Evolutionary conservation across 345 rosid genomes (phyloP), one percentile per base, ranked within the genome.

Genomic region (Brassica nigra): DNA sequence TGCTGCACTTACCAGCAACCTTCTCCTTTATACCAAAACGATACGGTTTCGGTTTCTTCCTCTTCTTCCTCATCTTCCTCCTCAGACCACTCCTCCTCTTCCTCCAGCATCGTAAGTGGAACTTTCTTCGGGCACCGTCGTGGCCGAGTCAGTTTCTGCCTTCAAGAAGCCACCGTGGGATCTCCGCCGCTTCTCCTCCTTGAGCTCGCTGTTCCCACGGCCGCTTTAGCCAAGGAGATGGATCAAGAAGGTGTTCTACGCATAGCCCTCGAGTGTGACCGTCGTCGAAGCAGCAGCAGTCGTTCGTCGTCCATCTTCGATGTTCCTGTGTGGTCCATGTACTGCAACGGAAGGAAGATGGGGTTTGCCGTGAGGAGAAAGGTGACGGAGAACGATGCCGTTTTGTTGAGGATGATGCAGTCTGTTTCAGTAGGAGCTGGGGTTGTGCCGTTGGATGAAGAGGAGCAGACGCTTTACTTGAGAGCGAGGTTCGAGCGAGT

Each of bases 391-490:
- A 83, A 70, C 23, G 97, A 89, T n/a, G 85, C 75, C 39, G 84
- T 78, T 20, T 89, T 90, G 28, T 87, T 92, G 63, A 86, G 85
- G 79, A 83, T 84, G 75, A 92, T 90, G 97, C 89, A 86, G 79
- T 87, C 92, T 0, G 97, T 92, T 1, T 90, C 97, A 1, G 94
- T 87, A 0, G 97, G 97, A 1, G 93, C 95, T 0, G 95, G 97
- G 0, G 95, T 88, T 55, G 73, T 90, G 77, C 95, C 91, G 10
- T 58, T 27, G 81, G 15, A 72, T 0, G 82, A 83, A 66, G 84
- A 81, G 2, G 90, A 86, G 20, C 88, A 90, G 54, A 86, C 89
- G 2, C 74, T 89, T 88, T 92, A 89, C 31, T 73, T 92, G 78
- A 78, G 97, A 5, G 95, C 95, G 10, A 85, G 81, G 37, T 92